Base-by-base conservation (phyloP, 129 eudicot genomes). In the Centella asiatica region DNA sequence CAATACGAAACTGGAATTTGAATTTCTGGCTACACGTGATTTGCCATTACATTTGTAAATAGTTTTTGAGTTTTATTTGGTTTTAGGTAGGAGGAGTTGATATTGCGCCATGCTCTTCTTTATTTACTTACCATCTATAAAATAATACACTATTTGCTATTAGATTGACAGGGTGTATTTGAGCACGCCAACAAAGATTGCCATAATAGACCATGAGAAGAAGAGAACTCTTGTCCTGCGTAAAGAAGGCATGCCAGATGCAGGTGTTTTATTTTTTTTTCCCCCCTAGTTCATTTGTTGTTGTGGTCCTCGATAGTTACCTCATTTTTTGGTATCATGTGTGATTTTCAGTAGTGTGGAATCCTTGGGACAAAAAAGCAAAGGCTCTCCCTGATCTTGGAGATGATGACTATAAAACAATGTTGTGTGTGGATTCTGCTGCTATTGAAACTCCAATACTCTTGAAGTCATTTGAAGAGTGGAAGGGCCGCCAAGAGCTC, bases 361-460 rank as follows among this genome's bases (percentile, higher is more conserved):
- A 90, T 67, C 98, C 98, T 61, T 90, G 98, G 98, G 95, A 87
- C 80, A 90, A 87, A 68, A 90, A 87, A 69, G 81, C 90, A 17
- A 87, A 87, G 81, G 79, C 95, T 58, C 79, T 90, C 36, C 82
- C 86, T 3, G 94, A 90, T 72, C 68, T 90, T 57, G 90, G 84
- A 22, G 90, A 90, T 62, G 95, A 83, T 6, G 97, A 90, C 68
- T 90, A 86, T 76, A 90, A 86, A 64, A 73, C 78, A 15, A 90
- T 90, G 97, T 28, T 90, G 57, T 86, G 95, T 59, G 81, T 90
- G 52, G 95, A 86, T 83, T 82, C 94, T 62, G 95, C 97, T 74
- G 92, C 86, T 64, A 69, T 90, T 62, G 95, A 90, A 77, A 70
- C 78, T 64, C 89, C 92, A 25, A 81, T 90, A 29, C 64, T 46